Evolutionary conservation across 805 yeast genomes (phyloP), one percentile per base, ranked within the genome.

Genomic region (Yarrowia sp.): DNA sequence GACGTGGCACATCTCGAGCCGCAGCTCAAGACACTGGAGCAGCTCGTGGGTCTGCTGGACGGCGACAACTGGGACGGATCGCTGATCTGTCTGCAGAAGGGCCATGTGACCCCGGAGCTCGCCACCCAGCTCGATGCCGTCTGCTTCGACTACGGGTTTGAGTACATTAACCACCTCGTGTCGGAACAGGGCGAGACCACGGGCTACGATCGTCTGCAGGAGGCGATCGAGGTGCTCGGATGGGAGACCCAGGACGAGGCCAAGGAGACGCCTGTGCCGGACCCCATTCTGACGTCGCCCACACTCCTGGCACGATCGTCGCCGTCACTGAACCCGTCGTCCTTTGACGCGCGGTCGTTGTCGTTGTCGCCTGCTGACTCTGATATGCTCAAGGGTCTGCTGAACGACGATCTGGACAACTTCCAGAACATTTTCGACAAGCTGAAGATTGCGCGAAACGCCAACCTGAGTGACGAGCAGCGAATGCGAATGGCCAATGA

Each of bases 401-500:
- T 58, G 4, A 43, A 44, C 28, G 57, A 51, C n/a, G 60, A 55
- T n/a, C 69, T 68, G 28, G 74, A 71, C n/a, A 75, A 73, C 31
- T 50, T 75, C 28, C 75, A 74, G 48, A 66, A 66, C 35, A 70
- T 75, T 17, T 66, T 74, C 66, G 67, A 64, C 13, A 69, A 71
- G 42, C 72, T 75, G 43, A 62, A 65, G 47, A 65, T 41, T 7
- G 75, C 76, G 3, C 65, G 72, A 14, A 69, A 67, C 41, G 17
- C 66, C 10, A 62, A 69, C 6, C 67, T 73, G 69, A 60, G 71
- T 5, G 64, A 70, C 6, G 75, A 74, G 17, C 75, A 76, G 65
- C 71, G 76, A 35, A 65, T 42, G 57, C 69, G 70, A 33, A 69
- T 76, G 45, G 77, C 77, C 3, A 75, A 74, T 33, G 68, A 71